phyloP scores from a whole-genome alignment of 164 flowering plant genomes.

The Cinnamomum chago region DNA sequence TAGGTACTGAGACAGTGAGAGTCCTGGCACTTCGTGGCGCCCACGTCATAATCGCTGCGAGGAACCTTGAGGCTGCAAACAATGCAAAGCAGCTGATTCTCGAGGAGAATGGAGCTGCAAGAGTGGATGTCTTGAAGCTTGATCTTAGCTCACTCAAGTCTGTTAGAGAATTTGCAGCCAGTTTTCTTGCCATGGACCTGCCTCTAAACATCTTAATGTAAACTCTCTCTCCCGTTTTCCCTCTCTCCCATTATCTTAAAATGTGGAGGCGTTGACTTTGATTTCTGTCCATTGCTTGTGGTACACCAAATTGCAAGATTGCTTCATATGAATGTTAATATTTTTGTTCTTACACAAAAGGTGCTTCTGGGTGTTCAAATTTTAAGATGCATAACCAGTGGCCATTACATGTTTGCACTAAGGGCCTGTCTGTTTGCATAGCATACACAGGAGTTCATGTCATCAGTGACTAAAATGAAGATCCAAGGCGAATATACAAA shows the following conservation, averaged over 20 bases:
- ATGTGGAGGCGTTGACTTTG: not conserved
- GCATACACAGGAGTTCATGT: too few relatives aligned
- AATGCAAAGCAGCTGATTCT: conserved; percentile 60
- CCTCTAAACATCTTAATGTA: conserved; percentile 92
- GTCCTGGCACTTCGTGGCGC: conserved; percentile 76
- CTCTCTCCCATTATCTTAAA: not conserved
- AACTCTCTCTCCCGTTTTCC: not conserved
- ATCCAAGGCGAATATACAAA: too few relatives aligned
- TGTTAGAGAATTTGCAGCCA: conserved; percentile 49
- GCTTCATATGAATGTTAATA: too few relatives aligned
- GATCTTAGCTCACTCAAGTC: conserved; percentile 81
- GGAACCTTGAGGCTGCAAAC: conserved; percentile 78
- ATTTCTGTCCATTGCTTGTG: not conserved
- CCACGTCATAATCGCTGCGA: conserved; percentile 77
- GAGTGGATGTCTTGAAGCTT: conserved; percentile 57
- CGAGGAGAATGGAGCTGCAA: conserved; percentile 41
- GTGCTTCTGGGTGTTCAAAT: too few relatives aligned
- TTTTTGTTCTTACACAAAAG: too few relatives aligned
- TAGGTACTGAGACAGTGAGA: conserved; percentile 87
- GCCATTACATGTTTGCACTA: too few relatives aligned
- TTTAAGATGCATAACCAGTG: too few relatives aligned
- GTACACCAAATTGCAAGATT: too few relatives aligned
- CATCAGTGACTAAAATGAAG: too few relatives aligned
- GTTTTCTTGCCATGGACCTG: conserved; percentile 56
- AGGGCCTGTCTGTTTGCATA: too few relatives aligned